Evolutionary conservation across 176 grass and related monocot genomes (phyloP), one percentile per base, ranked within the genome.

Genomic region (Paspalum vaginatum): DNA sequence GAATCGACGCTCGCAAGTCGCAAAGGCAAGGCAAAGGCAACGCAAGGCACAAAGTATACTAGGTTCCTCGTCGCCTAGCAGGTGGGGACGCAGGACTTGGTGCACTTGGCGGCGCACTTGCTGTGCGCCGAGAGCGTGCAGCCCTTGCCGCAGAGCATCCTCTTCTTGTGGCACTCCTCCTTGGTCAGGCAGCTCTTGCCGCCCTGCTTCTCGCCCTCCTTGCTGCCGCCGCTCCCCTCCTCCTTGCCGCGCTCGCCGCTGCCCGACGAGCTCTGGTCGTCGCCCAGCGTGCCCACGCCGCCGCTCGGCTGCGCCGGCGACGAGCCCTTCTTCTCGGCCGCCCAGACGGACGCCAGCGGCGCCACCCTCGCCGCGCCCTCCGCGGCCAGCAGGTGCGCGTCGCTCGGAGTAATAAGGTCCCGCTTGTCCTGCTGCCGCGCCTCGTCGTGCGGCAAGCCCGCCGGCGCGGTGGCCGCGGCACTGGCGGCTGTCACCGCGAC

Each of bases 91-190:
- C 87, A 89, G 16, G 78, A 76, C 57, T 85, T 89, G 83, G 87
- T 77, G 83, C 87, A 89, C 83, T 89, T 89, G 83, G 82, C 83
- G 49, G 87, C 83, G 78, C 87, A 89, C 58, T 89, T 85, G 83
- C 65, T 42, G 78, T 89, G 87, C 48, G 82, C 87, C 9, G 83
- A 85, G 12, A 89, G 58, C 32, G 87, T 89, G 87, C 87, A 89
- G 1, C 72, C 72, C 83, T 89, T 89, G 72, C 82, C 78, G 78
- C 87, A 89, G 25, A 82, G 27, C 40, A 89, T 51, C 72, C 75
- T 61, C 87, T 85, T 89, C 87, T 82, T 89, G 72, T 89, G 87
- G 83, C 87, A 89, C 58, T 77, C 78, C 71, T 89, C 87, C 87
- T 82, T 89, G 78, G 49, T 72, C 26, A 89, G 57, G 83, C 87